Conservation (phyloP, 192 early-diverging fungal species). For the Tieghemiomyces parasiticus region DNA sequence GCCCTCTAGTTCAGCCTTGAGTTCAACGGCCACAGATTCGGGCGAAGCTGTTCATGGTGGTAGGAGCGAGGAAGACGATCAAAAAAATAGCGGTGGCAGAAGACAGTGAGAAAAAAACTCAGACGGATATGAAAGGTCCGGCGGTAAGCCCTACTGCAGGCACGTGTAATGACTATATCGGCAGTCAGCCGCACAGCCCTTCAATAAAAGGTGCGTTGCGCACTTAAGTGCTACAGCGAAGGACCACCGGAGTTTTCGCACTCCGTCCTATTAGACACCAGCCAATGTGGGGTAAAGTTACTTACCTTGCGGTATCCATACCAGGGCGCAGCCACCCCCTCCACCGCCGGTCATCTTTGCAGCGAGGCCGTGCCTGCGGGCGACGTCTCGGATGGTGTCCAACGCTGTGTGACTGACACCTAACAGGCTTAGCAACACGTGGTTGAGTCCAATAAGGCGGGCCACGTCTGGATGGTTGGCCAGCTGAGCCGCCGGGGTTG, state of each 20-base stretch:
- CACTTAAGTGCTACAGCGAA: too few relatives aligned
- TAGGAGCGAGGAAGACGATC: slow-evolving; percentile 9
- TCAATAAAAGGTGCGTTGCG: background rate
- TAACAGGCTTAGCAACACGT: slow-evolving; percentile 55
- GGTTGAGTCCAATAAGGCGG: slow-evolving; percentile 70
- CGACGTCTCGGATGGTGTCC: slow-evolving; percentile 59
- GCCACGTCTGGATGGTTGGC: slow-evolving; percentile 15
- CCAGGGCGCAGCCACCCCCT: slow-evolving; percentile 91
- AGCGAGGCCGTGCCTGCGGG: slow-evolving; percentile 37
- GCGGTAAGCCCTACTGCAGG: too few relatives aligned
- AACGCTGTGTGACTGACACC: slow-evolving; percentile 75
- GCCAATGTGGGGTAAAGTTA: background rate
- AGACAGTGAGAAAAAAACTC: slow-evolving; percentile 7
- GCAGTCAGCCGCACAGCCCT: background rate
- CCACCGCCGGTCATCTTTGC: slow-evolving; percentile 95
- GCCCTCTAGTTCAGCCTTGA: background rate
- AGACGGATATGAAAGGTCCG: background rate
- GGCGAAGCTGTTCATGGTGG: background rate
- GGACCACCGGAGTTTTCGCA: too few relatives aligned
- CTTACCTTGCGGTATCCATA: slow-evolving; percentile 49
- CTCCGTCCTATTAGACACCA: too few relatives aligned
- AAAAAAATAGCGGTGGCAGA: slow-evolving; percentile 12
- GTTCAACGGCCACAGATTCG: too few relatives aligned
- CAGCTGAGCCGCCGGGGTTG: background rate
- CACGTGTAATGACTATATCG: background rate